A percentile compares a stretch with the other conserved stretches of the same genome.
These are phyloP conservation scores for Acacia concinna DNA, from an alignment of 331 rosid genomes.

Conservation along the genomic window DNA sequence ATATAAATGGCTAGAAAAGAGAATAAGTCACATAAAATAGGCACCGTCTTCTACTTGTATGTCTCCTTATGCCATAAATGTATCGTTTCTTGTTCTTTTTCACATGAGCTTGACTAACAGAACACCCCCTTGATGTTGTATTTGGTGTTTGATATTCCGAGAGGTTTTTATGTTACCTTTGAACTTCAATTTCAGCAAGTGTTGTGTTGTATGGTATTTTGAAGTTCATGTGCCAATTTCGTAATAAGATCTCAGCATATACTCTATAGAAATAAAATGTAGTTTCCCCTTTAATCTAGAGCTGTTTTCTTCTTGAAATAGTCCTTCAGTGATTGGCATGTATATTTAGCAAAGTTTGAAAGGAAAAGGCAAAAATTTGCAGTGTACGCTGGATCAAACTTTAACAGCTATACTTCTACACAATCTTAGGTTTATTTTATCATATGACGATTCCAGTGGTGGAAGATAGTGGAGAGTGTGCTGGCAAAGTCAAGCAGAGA, in stretches of 20 bases:
- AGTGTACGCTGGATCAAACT: slow-evolving; percentile 4
- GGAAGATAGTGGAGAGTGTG: not conserved
- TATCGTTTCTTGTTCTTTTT: not conserved
- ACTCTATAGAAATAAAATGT: not conserved
- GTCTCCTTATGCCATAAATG: not conserved
- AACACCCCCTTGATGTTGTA: not conserved
- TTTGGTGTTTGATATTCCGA: not conserved
- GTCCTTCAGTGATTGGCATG: not conserved
- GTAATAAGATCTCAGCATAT: not conserved
- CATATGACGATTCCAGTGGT: not conserved
- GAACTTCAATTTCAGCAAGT: not conserved
- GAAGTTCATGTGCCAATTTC: not conserved
- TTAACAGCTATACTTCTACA: not conserved
- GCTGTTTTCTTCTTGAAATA: not conserved
- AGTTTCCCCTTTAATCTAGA: not conserved
- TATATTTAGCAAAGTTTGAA: not conserved
- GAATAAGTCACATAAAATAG: not conserved
- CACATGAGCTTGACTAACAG: not conserved
- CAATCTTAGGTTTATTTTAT: not conserved
- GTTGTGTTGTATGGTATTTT: not conserved
- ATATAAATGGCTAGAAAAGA: not conserved
- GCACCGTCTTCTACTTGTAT: not conserved
- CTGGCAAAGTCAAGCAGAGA: not conserved
- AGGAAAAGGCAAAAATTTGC: not conserved
- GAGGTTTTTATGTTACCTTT: not conserved